Evolutionary conservation across 192 early-diverging fungal genomes (phyloP).

Genomic region (Linnemannia schmuckeri): DNA sequence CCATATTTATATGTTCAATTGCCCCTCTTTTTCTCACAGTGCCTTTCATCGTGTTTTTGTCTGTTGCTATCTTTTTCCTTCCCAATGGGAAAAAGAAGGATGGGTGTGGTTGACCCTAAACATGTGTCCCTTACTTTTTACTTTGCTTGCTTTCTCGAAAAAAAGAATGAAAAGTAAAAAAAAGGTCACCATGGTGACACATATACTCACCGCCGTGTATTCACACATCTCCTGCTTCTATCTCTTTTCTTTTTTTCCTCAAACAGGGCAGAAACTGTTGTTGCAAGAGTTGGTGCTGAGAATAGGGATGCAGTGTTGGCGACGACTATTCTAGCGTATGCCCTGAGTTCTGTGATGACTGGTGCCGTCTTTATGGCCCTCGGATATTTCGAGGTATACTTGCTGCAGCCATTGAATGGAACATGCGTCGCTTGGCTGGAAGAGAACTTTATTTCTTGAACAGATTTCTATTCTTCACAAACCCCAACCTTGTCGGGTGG

Average conservation of each 20-base stretch:
- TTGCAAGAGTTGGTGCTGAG: slow-evolving; percentile 67
- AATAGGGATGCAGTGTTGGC: slow-evolving; percentile 81
- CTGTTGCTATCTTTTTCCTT: not conserved
- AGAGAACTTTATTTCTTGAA: slow-evolving; percentile 2
- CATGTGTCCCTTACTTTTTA: not conserved
- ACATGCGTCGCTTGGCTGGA: not conserved
- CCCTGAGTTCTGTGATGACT: slow-evolving; percentile 89
- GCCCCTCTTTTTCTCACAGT: not conserved
- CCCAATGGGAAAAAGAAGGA: not conserved
- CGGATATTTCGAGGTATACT: slow-evolving; percentile 81
- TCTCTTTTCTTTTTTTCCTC: slow-evolving; percentile 9
- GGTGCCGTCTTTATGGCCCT: slow-evolving; percentile 89
- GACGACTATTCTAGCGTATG: slow-evolving; percentile 92
- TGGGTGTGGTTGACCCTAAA: not conserved
- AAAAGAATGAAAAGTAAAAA: not conserved
- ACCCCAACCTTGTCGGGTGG: not conserved
- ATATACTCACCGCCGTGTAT: slow-evolving; percentile 43
- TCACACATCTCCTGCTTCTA: slow-evolving; percentile 46
- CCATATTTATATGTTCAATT: not conserved
- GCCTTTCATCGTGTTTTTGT: not conserved
- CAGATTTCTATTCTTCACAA: slow-evolving; percentile 62
- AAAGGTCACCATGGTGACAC: slow-evolving; percentile 3
- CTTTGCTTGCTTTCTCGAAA: not conserved
- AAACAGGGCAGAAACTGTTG: slow-evolving; percentile 73
- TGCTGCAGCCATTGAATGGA: not conserved